phyloP scores from a whole-genome alignment of 176 grass and related monocot species.

The Avena insularis region DNA sequence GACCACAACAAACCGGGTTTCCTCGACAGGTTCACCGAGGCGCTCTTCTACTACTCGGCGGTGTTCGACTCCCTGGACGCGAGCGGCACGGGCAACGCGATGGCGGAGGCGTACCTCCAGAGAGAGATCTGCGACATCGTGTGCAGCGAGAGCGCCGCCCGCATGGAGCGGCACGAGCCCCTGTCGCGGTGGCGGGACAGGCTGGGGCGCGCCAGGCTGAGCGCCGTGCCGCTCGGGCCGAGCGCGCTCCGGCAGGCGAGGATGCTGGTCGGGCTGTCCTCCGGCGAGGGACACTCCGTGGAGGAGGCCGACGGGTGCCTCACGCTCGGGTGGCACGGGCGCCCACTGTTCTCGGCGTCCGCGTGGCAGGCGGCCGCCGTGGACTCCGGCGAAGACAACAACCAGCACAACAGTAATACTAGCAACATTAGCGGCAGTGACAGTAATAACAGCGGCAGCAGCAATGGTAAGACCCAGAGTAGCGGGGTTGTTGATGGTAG shows the following conservation, averaged over 20 bases:
- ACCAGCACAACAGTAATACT: constrained; percentile 32
- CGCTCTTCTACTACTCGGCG: constrained; percentile 94
- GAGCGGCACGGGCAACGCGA: constrained; percentile 46
- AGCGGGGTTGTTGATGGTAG: background rate
- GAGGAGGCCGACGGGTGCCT: constrained; percentile 86
- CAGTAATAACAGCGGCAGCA: constrained; percentile 54
- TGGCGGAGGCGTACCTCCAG: constrained; percentile 78
- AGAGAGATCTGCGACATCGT: constrained; percentile 90
- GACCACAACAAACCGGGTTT: constrained; percentile 90
- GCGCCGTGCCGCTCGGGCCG: constrained; percentile 72
- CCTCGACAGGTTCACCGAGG: constrained; percentile 93
- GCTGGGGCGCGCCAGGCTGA: constrained; percentile 52
- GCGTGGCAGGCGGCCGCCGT: constrained; percentile 63
- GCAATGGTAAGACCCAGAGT: constrained; percentile 28
- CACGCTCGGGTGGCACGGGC: constrained; percentile 87
- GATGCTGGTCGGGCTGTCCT: constrained; percentile 89
- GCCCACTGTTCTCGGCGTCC: constrained; percentile 85
- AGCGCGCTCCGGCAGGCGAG: constrained; percentile 88
- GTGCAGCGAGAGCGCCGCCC: constrained; percentile 60
- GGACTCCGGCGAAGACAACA: constrained; percentile 33
- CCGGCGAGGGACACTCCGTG: constrained; percentile 87
- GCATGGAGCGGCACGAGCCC: constrained; percentile 94
- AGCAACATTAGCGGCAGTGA: constrained; percentile 44
- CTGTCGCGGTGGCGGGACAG: constrained; percentile 67
- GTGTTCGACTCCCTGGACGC: constrained; percentile 92